These are phyloP conservation scores for Colletotrichum orchidophilum DNA, from an alignment of 2,329 filamentous ascomycete genomes.

Conservation along the genomic window DNA sequence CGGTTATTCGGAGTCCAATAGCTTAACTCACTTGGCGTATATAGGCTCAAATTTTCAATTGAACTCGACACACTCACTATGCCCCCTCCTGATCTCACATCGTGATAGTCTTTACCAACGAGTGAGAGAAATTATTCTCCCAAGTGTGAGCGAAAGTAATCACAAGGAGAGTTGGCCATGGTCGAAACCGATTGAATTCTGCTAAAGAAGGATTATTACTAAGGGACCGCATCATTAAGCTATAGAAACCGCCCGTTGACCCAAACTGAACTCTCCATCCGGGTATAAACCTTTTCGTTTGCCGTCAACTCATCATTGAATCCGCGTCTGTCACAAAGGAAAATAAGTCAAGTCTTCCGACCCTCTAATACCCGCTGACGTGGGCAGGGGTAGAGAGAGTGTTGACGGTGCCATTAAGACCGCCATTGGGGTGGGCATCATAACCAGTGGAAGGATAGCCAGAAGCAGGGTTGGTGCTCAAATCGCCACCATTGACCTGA, in stretches of 20 bases:
- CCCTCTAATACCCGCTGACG: conserved; percentile 17
- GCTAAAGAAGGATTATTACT: conserved; percentile 20
- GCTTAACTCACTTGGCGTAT: no score
- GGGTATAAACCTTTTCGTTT: conserved; percentile 33
- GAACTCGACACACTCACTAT: no score
- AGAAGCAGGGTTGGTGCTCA: neutral
- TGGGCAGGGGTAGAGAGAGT: conserved; percentile 5
- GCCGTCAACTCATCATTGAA: conserved; percentile 14
- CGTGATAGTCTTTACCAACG: no score
- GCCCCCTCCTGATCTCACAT: no score
- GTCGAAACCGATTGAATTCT: neutral
- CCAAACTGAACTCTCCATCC: conserved; percentile 6
- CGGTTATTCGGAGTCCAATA: no score
- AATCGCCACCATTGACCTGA: conserved; percentile 1
- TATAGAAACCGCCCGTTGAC: neutral
- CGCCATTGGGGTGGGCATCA: conserved; percentile 2
- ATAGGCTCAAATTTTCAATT: no score
- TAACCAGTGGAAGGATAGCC: neutral
- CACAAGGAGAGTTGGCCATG: neutral
- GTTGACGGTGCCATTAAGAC: conserved; percentile 15
- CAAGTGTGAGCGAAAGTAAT: no score
- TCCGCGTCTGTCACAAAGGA: conserved; percentile 16
- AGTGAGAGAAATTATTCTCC: no score
- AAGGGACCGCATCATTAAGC: conserved; percentile 10
- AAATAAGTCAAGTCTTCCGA: neutral